Conservation (phyloP, 345 rosid genomes). For the Salix viminalis region DNA sequence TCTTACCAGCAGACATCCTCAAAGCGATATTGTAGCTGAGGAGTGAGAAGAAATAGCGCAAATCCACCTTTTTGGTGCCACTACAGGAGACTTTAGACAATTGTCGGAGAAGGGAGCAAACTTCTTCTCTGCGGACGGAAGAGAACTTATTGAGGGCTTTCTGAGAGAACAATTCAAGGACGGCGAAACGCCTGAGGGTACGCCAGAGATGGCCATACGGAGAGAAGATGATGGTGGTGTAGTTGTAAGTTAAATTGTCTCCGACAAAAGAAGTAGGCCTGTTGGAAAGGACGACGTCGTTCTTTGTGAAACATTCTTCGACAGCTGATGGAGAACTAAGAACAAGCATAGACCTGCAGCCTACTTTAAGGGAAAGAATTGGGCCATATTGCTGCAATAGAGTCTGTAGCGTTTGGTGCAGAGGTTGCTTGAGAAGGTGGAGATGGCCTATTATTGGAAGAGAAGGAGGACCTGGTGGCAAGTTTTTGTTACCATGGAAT, state of each 20-base stretch:
- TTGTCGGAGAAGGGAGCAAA: conserved; percentile 4
- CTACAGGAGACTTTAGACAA: neutral
- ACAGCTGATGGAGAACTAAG: conserved; percentile 6
- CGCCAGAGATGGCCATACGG: conserved; percentile 28
- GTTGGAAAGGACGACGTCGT: conserved; percentile 22
- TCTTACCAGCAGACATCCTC: conserved; percentile 24
- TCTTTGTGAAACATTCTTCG: conserved; percentile 25
- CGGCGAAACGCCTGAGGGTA: conserved; percentile 28
- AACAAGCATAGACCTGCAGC: too few species aligned
- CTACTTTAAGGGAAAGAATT: too few species aligned
- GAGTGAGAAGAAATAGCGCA: too few species aligned
- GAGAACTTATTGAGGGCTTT: conserved; percentile 12
- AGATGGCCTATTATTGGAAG: too few species aligned
- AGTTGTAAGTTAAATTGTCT: conserved; percentile 13
- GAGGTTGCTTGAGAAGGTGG: too few species aligned
- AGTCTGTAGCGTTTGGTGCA: too few species aligned
- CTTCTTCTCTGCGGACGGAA: neutral
- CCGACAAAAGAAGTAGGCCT: conserved; percentile 4
- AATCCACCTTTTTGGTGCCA: too few species aligned
- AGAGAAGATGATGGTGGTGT: neutral
- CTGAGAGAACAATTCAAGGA: conserved; percentile 24
- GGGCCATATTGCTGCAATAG: too few species aligned
- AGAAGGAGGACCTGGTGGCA: too few species aligned
- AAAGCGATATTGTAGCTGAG: conserved; percentile 11
- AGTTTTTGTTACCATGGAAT: too few species aligned